Evolutionary conservation across 176 grass and related monocot species (phyloP).

Genomic region (Eremochloa ophiuroides): DNA sequence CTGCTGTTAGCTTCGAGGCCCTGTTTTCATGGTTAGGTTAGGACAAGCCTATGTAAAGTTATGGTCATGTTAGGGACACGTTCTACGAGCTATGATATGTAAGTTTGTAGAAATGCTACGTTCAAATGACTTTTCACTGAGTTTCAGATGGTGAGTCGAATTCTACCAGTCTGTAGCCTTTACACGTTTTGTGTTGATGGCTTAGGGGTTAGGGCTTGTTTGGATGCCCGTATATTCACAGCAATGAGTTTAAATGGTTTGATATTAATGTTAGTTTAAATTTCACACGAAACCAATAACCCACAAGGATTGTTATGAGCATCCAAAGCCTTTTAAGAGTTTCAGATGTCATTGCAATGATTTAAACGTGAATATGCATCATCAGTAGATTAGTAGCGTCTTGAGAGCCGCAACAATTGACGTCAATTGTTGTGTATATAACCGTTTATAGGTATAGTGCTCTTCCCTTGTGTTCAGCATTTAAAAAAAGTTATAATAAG

Average conservation of each 20-base stretch:
- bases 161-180: too few species aligned
- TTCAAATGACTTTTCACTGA: not conserved
- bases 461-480: not conserved
- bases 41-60: constrained; percentile 21
- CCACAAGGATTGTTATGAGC: too few species aligned
- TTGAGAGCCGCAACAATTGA: not conserved
- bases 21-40: not conserved
- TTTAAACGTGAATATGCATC: too few species aligned
- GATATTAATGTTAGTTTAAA: too few species aligned
- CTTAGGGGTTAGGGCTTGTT: too few species aligned
- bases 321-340: too few species aligned
- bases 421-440: not conserved
- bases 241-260: too few species aligned
- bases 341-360: not conserved
- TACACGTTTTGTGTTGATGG: too few species aligned
- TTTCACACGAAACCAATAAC: too few species aligned
- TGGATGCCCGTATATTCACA: too few species aligned
- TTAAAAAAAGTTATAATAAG: not conserved
- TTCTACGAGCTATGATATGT: not conserved
- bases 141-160: not conserved
- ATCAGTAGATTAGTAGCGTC: not conserved
- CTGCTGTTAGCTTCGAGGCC: constrained; percentile 16
- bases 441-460: not conserved
- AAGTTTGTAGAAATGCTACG: not conserved
- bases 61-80: not conserved